These are phyloP conservation scores for Fusarium dlaminii DNA, from an alignment of 2,329 filamentous ascomycete species.

Conservation along the genomic window DNA sequence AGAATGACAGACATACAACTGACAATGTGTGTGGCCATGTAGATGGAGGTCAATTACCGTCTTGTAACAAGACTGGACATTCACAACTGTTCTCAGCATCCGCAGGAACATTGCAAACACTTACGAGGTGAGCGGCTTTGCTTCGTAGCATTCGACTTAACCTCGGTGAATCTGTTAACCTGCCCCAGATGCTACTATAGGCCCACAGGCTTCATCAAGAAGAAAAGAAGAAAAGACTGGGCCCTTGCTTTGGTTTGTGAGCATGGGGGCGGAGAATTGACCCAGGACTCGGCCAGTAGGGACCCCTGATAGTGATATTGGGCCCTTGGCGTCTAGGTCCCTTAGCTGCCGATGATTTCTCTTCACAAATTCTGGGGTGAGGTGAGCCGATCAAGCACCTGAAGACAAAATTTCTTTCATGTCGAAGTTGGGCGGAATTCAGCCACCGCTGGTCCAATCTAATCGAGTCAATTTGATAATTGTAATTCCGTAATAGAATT, in stretches of 20 bases:
- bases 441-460: background rate
- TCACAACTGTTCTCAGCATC: background rate
- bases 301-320: slow-evolving; percentile 25
- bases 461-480: background rate
- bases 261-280: slow-evolving; percentile 26
- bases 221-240: slow-evolving; percentile 28
- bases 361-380: slow-evolving; percentile 31
- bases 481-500: background rate
- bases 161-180: slow-evolving; percentile 39
- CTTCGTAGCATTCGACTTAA: slow-evolving; percentile 20
- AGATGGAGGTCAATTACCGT: background rate
- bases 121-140: background rate
- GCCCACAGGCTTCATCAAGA: background rate
- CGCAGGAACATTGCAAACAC: background rate
- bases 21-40: slow-evolving; percentile 4
- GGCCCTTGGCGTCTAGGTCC: slow-evolving; percentile 23
- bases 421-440: slow-evolving; percentile 13
- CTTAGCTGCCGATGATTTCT: slow-evolving; percentile 22
- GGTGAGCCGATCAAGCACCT: slow-evolving; percentile 29
- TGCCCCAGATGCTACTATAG: slow-evolving; percentile 21
- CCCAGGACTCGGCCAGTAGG: slow-evolving; percentile 8
- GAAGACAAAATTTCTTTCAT: slow-evolving; percentile 8
- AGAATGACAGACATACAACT: slow-evolving; percentile 16
- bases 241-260: slow-evolving; percentile 11
- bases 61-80: background rate